Evolutionary conservation across 345 rosid genomes (phyloP).

Genomic region (Salix udensis): DNA sequence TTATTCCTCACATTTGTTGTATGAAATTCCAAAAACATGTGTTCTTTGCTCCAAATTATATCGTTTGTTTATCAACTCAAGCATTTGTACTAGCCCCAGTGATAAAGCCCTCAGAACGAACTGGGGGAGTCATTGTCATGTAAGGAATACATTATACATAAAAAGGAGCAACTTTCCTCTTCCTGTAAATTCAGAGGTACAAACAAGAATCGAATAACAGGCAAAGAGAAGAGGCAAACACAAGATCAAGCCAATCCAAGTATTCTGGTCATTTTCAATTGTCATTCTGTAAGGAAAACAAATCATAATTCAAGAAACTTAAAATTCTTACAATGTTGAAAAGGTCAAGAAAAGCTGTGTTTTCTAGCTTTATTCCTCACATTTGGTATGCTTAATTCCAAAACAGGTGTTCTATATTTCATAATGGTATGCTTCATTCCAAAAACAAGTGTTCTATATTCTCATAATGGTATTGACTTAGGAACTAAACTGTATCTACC

Average conservation of each 20-base stretch:
- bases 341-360: neutral
- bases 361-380: slow-evolving; percentile 24
- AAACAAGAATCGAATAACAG: neutral
- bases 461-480: slow-evolving; percentile 18
- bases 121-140: neutral
- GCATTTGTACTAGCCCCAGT: too few relatives aligned
- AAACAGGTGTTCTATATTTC: neutral
- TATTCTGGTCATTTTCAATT: neutral
- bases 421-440: too few relatives aligned
- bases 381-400: slow-evolving; percentile 7
- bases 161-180: neutral
- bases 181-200: neutral
- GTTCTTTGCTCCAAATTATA: too few relatives aligned
- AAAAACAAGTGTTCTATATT: neutral
- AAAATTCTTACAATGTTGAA: neutral
- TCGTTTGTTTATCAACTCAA: too few relatives aligned
- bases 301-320: neutral
- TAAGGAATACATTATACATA: neutral
- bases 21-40: too few relatives aligned
- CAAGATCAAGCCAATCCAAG: neutral
- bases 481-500: slow-evolving; percentile 18
- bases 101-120: too few relatives aligned
- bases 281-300: neutral
- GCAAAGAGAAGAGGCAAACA: neutral
- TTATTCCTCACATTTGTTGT: too few relatives aligned